Percentiles rank a stretch among this genome's conserved stretches.
phyloP scores from a whole-genome alignment of 1,284 basidiomycete genomes.

The Cryptococcus sp. region DNA sequence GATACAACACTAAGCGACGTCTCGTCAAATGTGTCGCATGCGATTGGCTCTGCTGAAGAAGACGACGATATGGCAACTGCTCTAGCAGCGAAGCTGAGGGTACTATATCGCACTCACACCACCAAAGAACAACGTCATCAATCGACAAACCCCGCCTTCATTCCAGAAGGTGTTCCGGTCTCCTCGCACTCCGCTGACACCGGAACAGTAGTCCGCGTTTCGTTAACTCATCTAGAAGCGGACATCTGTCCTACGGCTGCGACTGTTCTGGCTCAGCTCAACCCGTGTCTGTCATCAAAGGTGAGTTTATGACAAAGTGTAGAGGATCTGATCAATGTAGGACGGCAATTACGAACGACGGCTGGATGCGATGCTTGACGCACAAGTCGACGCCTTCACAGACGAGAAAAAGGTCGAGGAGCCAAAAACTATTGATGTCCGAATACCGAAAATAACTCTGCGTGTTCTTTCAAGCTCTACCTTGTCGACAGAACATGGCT shows the following conservation, averaged over 20 bases:
- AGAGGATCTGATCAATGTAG: background rate
- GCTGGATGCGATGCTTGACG: conserved; percentile 19
- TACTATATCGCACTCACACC: conserved; percentile 1
- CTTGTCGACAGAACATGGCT: conserved; percentile 1
- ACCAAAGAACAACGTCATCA: too few relatives aligned
- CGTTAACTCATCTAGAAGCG: background rate
- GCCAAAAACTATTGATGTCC: conserved; percentile 9
- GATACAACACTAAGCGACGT: conserved; percentile 19
- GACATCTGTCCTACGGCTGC: background rate
- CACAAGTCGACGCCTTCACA: conserved; percentile 10
- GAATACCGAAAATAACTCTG: conserved; percentile 1
- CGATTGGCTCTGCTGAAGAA: background rate
- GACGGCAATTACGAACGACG: conserved; percentile 11
- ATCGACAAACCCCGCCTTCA: background rate
- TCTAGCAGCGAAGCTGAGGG: conserved; percentile 13
- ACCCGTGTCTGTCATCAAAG: background rate
- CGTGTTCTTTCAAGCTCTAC: background rate
- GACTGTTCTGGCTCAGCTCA: background rate
- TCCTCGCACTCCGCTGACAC: background rate
- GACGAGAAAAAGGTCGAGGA: conserved; percentile 4
- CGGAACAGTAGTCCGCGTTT: background rate
- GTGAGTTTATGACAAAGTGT: background rate
- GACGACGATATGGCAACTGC: conserved; percentile 25
- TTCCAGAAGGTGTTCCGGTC: background rate
- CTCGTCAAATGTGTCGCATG: conserved; percentile 3